Conservation (phyloP, 306 rosid species). For the Castanospermum australe region DNA sequence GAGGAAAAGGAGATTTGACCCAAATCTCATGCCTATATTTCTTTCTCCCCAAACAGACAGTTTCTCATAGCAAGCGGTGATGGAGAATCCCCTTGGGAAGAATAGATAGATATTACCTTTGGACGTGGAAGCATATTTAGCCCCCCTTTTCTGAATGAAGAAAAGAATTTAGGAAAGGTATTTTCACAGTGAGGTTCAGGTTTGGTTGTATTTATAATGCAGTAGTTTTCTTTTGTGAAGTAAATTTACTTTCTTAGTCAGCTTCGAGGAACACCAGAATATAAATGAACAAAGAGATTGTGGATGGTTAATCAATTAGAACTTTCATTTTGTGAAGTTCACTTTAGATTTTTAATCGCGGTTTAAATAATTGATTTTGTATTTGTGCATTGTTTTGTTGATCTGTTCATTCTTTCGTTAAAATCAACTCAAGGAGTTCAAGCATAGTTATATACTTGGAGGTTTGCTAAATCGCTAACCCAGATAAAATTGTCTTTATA, state of each 20-base stretch:
- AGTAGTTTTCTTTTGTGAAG: slow-evolving; percentile 18
- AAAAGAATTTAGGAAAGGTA: neutral
- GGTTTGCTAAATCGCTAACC: neutral
- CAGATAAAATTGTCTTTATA: neutral
- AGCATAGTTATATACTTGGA: neutral
- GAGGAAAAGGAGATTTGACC: neutral
- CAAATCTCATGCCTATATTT: neutral
- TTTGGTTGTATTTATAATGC: slow-evolving; percentile 21
- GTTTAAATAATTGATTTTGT: neutral
- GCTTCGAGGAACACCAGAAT: neutral
- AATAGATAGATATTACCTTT: slow-evolving; percentile 7
- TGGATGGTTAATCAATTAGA: neutral
- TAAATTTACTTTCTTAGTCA: neutral
- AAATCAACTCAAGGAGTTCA: neutral
- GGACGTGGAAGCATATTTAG: slow-evolving; percentile 22
- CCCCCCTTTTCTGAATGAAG: neutral
- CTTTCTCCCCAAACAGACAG: slow-evolving; percentile 13
- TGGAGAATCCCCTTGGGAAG: slow-evolving; percentile 5
- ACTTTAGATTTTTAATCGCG: neutral
- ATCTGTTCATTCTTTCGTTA: neutral
- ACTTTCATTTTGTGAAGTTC: neutral
- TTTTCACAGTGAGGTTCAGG: slow-evolving; percentile 13
- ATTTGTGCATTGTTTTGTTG: neutral
- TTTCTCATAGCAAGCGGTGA: slow-evolving; percentile 26
- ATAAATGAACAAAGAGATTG: neutral